These are phyloP conservation scores for Aspergillus awamori DNA, from an alignment of 2,329 filamentous ascomycete genomes.

Conservation along the genomic window DNA sequence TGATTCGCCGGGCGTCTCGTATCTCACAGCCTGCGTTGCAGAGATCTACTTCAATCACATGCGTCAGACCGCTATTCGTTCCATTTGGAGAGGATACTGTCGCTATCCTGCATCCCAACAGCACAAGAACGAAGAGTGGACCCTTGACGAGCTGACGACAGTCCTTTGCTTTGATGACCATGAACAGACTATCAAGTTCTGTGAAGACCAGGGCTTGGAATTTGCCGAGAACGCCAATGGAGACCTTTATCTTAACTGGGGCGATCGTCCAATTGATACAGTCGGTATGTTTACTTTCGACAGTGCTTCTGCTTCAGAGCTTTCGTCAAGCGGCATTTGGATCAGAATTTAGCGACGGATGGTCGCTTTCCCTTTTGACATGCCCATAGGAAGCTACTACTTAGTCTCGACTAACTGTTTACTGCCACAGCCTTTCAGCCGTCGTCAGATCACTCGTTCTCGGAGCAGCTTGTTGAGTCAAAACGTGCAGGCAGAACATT, in stretches of 20 bases:
- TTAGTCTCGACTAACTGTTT: slow-evolving; percentile 23
- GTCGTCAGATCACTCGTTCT: slow-evolving; percentile 57
- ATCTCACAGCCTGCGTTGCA: slow-evolving; percentile 65
- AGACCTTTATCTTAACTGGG: slow-evolving; percentile 55
- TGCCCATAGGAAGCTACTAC: slow-evolving; percentile 3
- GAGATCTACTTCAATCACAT: slow-evolving; percentile 65
- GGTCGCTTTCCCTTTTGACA: background rate
- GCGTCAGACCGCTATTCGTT: slow-evolving; percentile 58
- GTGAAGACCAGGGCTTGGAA: slow-evolving; percentile 55
- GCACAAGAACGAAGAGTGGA: slow-evolving; percentile 59
- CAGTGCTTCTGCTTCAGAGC: slow-evolving; percentile 23
- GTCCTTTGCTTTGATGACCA: slow-evolving; percentile 60
- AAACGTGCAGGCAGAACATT: slow-evolving; percentile 60
- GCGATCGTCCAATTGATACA: slow-evolving; percentile 50
- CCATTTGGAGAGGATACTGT: slow-evolving; percentile 58
- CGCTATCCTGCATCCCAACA: slow-evolving; percentile 51
- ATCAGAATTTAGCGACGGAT: slow-evolving; percentile 1
- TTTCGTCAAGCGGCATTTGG: slow-evolving; percentile 6
- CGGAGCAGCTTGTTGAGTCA: slow-evolving; percentile 57
- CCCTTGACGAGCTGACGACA: slow-evolving; percentile 53
- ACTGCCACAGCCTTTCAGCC: slow-evolving; percentile 42
- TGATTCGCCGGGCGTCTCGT: slow-evolving; percentile 58
- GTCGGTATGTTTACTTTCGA: slow-evolving; percentile 44
- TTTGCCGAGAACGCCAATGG: slow-evolving; percentile 53
- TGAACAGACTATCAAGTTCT: slow-evolving; percentile 58